Conservation (phyloP, 177 flowering plant species). For the Vitis hybrid region DNA sequence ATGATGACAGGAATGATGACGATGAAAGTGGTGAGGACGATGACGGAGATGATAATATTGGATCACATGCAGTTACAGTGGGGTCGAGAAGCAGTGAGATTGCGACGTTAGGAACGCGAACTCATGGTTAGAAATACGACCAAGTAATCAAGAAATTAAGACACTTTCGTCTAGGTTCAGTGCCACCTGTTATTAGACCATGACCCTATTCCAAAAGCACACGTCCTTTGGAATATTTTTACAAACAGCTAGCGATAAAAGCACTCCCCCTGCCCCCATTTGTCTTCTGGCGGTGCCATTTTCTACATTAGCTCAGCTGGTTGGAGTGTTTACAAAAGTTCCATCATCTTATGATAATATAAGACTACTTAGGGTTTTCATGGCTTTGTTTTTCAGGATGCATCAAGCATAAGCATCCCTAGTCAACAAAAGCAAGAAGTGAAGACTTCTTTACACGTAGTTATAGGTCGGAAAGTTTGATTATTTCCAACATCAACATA, state of each 20-base stretch:
- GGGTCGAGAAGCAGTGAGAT: constrained; percentile 7
- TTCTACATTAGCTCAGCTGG: too few species aligned
- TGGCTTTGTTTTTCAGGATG: too few species aligned
- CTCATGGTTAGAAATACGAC: constrained; percentile 1
- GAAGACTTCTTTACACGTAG: too few species aligned
- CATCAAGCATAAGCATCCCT: too few species aligned
- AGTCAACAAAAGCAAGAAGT: too few species aligned
- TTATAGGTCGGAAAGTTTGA: too few species aligned
- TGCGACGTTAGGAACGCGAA: neutral
- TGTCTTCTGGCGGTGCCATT: too few species aligned
- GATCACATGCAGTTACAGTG: neutral
- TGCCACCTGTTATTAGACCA: constrained; percentile 4
- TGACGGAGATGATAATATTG: neutral
- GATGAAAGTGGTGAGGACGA: constrained; percentile 1
- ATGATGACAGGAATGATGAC: neutral
- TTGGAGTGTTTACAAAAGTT: too few species aligned
- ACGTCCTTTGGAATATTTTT: neutral
- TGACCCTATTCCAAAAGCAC: constrained; percentile 11
- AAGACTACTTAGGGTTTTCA: too few species aligned
- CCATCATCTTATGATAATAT: too few species aligned
- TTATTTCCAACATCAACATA: too few species aligned
- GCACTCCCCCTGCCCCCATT: too few species aligned
- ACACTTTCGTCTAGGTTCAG: constrained; percentile 23
- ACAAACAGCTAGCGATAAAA: neutral
- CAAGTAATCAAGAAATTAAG: neutral